Evolutionary conservation across 495 filamentous ascomycete genomes (phyloP), one percentile per base, ranked within the genome.

Genomic region (Penicillium parvum): DNA sequence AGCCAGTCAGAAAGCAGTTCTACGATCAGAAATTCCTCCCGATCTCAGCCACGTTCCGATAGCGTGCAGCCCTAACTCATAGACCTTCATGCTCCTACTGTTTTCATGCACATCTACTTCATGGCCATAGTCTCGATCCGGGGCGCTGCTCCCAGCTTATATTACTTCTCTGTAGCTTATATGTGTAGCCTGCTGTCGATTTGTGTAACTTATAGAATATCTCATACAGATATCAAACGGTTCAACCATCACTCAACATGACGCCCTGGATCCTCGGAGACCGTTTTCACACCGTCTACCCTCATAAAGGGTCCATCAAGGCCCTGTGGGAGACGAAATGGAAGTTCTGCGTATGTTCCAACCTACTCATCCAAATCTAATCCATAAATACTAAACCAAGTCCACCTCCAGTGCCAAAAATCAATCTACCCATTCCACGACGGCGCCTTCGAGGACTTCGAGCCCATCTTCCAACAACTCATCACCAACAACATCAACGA

Each of bases 351-450:
- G 83, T 85, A 67, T 22, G 74, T 56, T 19, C n/a, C 20, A 3
- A 9, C 32, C 22, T 2, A 12, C 1, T 19, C 16, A n/a, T 32
- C 14, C 15, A 10, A 21, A 8, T 20, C 11, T 19, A 20, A 5
- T 27, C 23, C 23, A n/a, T 14, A 3, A 12, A 25, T 32, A 6
- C 50, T 57, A 42, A 61, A 20, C 45, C 1, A 20, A n/a, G 26
- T 32, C 10, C 4, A n/a, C n/a, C 22, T 21, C n/a, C 41, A 83
- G 72, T 83, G 79, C 57, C 47, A 55, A 26, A 79, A 78, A 60
- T 73, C 78, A 25, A 68, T 90, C 18, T 91, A 91, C 49, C 86
- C 86, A 0, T 91, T 90, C 69, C 85, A 87, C 63, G 85, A 88
- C 56, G 81, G 83, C 14, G 60, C 67, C 0, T 72, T 74, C 33